Evolutionary conservation across 495 filamentous ascomycete genomes (phyloP).

Genomic region (Cladorrhinum samala): DNA sequence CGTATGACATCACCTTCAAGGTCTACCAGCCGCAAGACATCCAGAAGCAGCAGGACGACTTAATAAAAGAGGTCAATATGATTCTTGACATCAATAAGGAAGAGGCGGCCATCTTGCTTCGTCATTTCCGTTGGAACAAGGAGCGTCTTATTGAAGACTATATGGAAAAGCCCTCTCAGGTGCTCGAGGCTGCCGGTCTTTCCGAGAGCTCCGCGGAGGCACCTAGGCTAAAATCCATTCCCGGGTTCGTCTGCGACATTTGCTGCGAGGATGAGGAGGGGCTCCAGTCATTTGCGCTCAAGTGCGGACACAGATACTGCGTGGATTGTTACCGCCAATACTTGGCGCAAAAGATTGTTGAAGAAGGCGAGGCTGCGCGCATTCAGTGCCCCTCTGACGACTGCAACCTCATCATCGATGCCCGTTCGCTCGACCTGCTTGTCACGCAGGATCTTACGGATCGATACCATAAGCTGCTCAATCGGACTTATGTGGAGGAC

Average conservation of each 20-base stretch:
- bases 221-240: constrained; percentile 61
- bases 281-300: constrained; percentile 88
- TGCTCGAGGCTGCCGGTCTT: constrained; percentile 82
- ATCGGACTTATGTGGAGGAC: constrained; percentile 93
- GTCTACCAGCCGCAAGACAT: constrained; percentile 76
- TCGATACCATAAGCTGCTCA: constrained; percentile 80
- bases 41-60: constrained; percentile 70
- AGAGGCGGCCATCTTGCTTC: constrained; percentile 79
- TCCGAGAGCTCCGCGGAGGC: constrained; percentile 55
- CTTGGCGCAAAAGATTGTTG: constrained; percentile 81
- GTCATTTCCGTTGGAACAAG: constrained; percentile 89
- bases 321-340: constrained; percentile 91
- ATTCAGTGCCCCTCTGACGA: constrained; percentile 88
- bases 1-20: constrained; percentile 80
- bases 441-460: constrained; percentile 66
- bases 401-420: constrained; percentile 87
- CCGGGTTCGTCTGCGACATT: constrained; percentile 85
- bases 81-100: constrained; percentile 84
- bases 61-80: constrained; percentile 81
- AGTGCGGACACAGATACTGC: constrained; percentile 93
- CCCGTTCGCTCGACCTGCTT: constrained; percentile 76
- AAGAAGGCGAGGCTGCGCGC: constrained; percentile 88
- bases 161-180: constrained; percentile 73
- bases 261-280: constrained; percentile 84
- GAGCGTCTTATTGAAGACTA: constrained; percentile 90